These are phyloP conservation scores for Teratosphaeria nubilosa DNA, from an alignment of 2,329 filamentous ascomycete genomes.

Conservation along the genomic window DNA sequence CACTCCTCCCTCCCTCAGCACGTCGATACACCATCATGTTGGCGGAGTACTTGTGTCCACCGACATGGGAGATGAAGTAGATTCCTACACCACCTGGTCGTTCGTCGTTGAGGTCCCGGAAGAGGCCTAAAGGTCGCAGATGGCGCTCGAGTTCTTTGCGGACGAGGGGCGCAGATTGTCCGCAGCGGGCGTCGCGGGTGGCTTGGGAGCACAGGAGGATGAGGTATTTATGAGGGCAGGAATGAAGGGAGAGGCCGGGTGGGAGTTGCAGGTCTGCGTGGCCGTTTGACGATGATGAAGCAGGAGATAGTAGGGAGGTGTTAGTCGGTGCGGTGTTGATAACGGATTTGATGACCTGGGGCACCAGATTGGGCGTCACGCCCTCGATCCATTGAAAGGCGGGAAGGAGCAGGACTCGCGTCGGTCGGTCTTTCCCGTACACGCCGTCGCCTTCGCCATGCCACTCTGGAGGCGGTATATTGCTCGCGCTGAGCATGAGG, in stretches of 20 bases:
- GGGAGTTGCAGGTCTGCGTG: constrained; percentile 12
- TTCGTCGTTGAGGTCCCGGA: constrained; percentile 78
- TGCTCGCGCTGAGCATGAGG: constrained; percentile 84
- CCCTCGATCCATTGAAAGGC: constrained; percentile 75
- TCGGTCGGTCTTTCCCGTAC: constrained; percentile 53
- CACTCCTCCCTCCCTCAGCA: constrained; percentile 25
- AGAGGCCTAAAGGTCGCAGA: constrained; percentile 71
- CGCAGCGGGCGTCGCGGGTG: constrained; percentile 90
- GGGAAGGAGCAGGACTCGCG: constrained; percentile 73
- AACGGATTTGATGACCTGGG: constrained; percentile 59
- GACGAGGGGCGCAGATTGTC: constrained; percentile 85
- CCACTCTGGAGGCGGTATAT: constrained; percentile 68
- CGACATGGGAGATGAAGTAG: constrained; percentile 93
- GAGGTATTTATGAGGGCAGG: constrained; percentile 73
- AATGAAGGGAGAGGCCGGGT: constrained; percentile 43
- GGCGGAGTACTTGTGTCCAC: constrained; percentile 91
- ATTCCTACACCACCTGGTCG: constrained; percentile 86
- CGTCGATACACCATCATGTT: constrained; percentile 87
- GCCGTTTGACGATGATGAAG: constrained; percentile 16
- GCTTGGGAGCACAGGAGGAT: constrained; percentile 90
- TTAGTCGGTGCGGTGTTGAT: constrained; percentile 67
- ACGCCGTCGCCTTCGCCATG: constrained; percentile 40
- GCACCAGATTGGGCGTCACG: constrained; percentile 65
- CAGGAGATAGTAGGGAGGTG: constrained; percentile 48
- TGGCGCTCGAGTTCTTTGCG: constrained; percentile 82